phyloP scores from a whole-genome alignment of 2,329 filamentous ascomycete genomes.

The Onygenales sp. region DNA sequence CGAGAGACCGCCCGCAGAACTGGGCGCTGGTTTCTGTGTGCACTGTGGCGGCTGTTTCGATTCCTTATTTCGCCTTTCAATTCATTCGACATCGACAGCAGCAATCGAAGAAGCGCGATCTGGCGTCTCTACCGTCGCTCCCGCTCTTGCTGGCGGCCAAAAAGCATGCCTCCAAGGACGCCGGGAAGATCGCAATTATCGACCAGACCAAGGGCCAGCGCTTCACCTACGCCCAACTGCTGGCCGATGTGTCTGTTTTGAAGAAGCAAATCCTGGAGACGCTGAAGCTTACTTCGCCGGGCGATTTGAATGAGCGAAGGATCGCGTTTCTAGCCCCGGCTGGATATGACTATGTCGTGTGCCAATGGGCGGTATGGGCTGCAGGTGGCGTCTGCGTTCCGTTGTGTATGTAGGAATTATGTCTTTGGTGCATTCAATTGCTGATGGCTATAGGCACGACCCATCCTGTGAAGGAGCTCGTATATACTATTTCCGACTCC shows the following conservation, averaged over 20 bases:
- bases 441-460: constrained; percentile 24
- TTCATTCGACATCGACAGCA: background rate
- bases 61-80: constrained; percentile 4
- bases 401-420: constrained; percentile 25
- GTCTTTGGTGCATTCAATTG: background rate
- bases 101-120: background rate
- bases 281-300: constrained; percentile 15
- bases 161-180: constrained; percentile 23
- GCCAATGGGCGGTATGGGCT: constrained; percentile 36
- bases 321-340: constrained; percentile 31
- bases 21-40: background rate
- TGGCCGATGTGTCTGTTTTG: constrained; percentile 27
- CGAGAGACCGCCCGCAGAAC: background rate
- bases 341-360: constrained; percentile 34
- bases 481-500: constrained; percentile 34
- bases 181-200: constrained; percentile 29
- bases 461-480: constrained; percentile 32
- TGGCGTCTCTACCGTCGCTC: constrained; percentile 26
- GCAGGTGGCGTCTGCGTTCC: constrained; percentile 35
- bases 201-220: constrained; percentile 28
- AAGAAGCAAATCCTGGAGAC: constrained; percentile 27
- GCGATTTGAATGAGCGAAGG: constrained; percentile 28
- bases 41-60: background rate
- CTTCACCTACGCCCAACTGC: constrained; percentile 32
- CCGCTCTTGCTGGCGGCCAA: constrained; percentile 31